Evolutionary conservation across 2,329 filamentous ascomycete genomes (phyloP).

Genomic region (Lachnellula subtilissima): DNA sequence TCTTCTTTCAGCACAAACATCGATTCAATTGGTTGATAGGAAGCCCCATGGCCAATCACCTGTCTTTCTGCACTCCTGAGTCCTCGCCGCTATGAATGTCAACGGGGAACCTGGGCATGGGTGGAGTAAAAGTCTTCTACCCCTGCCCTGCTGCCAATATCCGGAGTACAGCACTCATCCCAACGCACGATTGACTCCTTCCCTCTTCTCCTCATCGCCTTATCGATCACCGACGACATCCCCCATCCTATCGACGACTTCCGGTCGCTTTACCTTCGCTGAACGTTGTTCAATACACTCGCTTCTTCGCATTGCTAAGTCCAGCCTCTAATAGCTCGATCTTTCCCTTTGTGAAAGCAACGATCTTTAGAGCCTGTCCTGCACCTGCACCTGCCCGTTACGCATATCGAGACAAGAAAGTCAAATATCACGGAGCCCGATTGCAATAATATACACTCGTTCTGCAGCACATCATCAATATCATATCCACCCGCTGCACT

Average conservation of each 20-base stretch:
- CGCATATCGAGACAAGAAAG: constrained; percentile 1
- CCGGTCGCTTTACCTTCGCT: constrained; percentile 2
- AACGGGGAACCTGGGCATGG: background rate
- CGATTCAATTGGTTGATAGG: background rate
- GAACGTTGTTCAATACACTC: constrained; percentile 9
- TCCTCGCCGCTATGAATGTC: background rate
- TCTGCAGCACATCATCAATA: background rate
- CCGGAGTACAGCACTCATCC: background rate
- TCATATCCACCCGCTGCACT: background rate
- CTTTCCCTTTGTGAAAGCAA: background rate
- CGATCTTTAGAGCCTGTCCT: background rate
- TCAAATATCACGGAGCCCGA: background rate
- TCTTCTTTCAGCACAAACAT: too few relatives aligned
- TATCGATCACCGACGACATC: background rate
- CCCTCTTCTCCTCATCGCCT: background rate
- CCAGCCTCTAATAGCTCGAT: background rate
- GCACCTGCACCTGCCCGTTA: background rate
- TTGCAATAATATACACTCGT: background rate
- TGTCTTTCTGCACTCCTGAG: background rate
- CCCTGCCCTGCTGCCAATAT: background rate
- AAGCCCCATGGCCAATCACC: background rate
- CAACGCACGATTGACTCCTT: background rate
- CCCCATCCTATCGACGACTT: background rate
- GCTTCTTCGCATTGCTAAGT: constrained; percentile 1
- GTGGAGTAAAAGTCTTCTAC: background rate